Percentiles rank a stretch among this genome's conserved stretches.
phyloP scores from a whole-genome alignment of 2,329 filamentous ascomycete genomes.

The Colletotrichum tropicicola region DNA sequence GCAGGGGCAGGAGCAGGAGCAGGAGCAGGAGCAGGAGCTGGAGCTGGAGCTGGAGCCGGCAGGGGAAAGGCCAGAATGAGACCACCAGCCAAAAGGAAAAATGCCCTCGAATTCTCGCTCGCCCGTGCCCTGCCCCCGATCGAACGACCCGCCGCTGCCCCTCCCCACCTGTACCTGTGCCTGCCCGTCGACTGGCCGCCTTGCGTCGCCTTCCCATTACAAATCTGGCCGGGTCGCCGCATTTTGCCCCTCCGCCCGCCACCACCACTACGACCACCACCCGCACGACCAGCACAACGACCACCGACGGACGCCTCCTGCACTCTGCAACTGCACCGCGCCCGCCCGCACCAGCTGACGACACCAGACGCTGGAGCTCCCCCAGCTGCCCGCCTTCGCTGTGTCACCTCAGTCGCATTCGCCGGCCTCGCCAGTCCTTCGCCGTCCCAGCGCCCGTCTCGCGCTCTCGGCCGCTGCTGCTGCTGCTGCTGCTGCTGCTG shows the following conservation, averaged over 20 bases:
- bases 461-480: too few relatives aligned
- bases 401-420: not conserved
- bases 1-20: too few relatives aligned
- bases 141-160: conserved; percentile 5
- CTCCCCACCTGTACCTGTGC: conserved; percentile 1
- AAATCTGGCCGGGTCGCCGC: conserved; percentile 24
- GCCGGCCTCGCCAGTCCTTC: not conserved
- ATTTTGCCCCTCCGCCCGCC: conserved; percentile 23
- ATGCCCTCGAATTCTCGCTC: not conserved
- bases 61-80: not conserved
- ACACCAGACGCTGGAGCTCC: not conserved
- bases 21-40: not conserved
- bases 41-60: not conserved
- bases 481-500: too few relatives aligned
- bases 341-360: conserved; percentile 11
- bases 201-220: conserved; percentile 17
- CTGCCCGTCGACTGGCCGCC: not conserved
- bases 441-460: not conserved
- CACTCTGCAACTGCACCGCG: not conserved
- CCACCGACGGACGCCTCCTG: not conserved
- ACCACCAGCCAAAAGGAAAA: not conserved
- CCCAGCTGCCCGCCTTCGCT: not conserved
- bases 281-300: too few relatives aligned
- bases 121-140: not conserved
- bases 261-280: not conserved